Evolutionary conservation across 2,329 filamentous ascomycete species (phyloP), one percentile per base, ranked within the genome.

Genomic region (Stemphylium lycopersici): DNA sequence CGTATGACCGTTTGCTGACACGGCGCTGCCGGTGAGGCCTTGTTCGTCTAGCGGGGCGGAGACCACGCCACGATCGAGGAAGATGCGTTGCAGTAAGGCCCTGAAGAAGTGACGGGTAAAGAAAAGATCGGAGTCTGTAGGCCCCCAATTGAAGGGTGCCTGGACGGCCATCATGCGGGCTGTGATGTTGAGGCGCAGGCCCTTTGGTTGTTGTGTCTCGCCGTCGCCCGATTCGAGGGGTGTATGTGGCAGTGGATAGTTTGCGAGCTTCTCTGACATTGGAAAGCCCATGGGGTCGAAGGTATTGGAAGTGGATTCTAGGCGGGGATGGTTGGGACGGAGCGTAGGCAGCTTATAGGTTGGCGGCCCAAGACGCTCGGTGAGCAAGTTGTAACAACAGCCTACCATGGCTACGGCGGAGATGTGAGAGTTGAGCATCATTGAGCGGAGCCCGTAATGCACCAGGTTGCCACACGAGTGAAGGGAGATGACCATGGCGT

Each of bases 381-480:
- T 97, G 64, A 98, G 80, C 5, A 98, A 85, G 68, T 99, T 99
- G 81, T 99, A 98, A 81, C 95, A 99, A 80, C 95, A 99, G 41
- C 95, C 95, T 56, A 99, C 91, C 71, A 99, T 93, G 53, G 93
- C 93, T 18, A 98, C 89, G n/a, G 92, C 91, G 29, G 87, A 86
- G 50, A 98, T 93, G 4, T 87, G 84, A 0, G 90, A 88, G 70
- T 97, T 98, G 52, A 96, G 78, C 1, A 93, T 77, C 16, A 99
- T 83, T 0, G 93, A 96, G 12, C 91, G 87, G 52, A 99, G 88
- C 8, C 90, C 95, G 71, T 96, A 93, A 74, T 99, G 95, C 0
- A 96, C 90, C n/a, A 99, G 86, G 65, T 99, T 98, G 24, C 95
- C 95, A 71, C 95, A 99, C 0, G 93, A 98, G 75, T 99, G 95